A percentile compares a stretch with the other conserved stretches of the same genome.
Conservation (phyloP, 441 rosid species). For the Gossypium trilobum region DNA sequence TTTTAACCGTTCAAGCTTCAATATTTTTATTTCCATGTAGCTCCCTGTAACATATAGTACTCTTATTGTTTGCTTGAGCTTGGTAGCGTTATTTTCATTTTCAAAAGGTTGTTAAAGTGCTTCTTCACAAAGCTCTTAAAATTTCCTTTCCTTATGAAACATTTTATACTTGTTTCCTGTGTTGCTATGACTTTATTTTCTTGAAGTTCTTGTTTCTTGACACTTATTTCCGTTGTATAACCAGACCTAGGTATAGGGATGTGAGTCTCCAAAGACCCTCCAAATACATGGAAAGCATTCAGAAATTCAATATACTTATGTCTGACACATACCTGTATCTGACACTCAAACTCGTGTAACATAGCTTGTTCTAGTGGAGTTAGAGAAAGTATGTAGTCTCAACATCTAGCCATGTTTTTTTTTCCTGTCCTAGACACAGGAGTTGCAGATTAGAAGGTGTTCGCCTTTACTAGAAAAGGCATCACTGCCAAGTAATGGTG, state of each 20-base stretch:
- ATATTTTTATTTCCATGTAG: neutral
- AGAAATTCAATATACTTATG: neutral
- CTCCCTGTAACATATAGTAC: neutral
- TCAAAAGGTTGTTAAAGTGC: neutral
- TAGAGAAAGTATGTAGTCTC: neutral
- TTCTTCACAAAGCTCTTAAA: neutral
- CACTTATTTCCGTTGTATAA: neutral
- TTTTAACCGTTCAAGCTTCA: neutral
- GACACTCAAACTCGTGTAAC: neutral
- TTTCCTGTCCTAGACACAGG: constrained; percentile 37
- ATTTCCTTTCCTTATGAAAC: neutral
- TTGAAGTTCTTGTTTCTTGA: neutral
- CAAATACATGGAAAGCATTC: neutral
- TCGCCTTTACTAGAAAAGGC: constrained; percentile 55
- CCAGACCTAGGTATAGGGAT: neutral
- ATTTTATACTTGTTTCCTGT: neutral
- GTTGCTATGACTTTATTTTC: neutral
- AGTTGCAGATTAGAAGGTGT: constrained; percentile 42
- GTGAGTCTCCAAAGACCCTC: neutral
- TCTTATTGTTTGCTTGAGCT: neutral
- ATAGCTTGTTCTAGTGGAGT: neutral
- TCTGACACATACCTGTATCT: neutral
- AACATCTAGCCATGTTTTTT: neutral
- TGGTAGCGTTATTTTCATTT: neutral
- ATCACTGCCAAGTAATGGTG: constrained; percentile 26